Evolutionary conservation across 1,139 yeast species (phyloP).

Genomic region (Zygosaccharomyces sapae): DNA sequence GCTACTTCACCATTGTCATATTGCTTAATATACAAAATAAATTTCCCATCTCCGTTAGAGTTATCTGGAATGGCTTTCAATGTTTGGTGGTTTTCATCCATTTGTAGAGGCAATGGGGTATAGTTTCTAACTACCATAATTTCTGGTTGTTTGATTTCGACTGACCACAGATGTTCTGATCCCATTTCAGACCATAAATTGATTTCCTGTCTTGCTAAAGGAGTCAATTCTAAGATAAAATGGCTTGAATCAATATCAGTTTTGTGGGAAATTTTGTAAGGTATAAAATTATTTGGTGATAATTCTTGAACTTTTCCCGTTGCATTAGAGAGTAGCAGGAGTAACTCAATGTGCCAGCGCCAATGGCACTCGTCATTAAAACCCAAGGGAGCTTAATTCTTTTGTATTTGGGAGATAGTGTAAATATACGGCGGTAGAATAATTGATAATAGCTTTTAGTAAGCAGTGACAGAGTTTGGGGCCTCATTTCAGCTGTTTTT

Average conservation of each 20-base stretch:
- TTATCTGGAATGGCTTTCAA: constrained; percentile 26
- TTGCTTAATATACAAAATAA: constrained; percentile 71
- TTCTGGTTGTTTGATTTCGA: constrained; percentile 88
- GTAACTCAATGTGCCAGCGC: not conserved
- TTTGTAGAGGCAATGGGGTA: constrained; percentile 75
- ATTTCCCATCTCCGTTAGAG: constrained; percentile 59
- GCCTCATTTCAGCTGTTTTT: constrained; percentile 2
- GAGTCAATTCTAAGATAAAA: constrained; percentile 68
- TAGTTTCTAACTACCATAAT: constrained; percentile 83
- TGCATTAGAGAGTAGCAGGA: not conserved
- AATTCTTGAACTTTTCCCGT: constrained; percentile 22
- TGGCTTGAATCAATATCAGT: constrained; percentile 65
- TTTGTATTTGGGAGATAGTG: not conserved
- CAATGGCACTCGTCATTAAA: not conserved
- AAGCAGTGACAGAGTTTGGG: not conserved
- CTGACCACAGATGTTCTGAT: constrained; percentile 75
- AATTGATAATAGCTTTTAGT: constrained; percentile 1
- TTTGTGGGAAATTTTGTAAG: constrained; percentile 65
- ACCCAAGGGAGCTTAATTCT: not conserved
- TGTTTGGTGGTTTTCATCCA: constrained; percentile 35
- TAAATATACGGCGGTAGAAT: not conserved
- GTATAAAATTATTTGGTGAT: constrained; percentile 56
- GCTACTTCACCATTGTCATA: constrained; percentile 86
- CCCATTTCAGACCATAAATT: constrained; percentile 52
- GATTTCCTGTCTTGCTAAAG: constrained; percentile 41